A percentile compares a stretch with the other conserved stretches of the same genome.
These are phyloP conservation scores for Xylariaceae sp. DNA, from an alignment of 2,329 filamentous ascomycete species.

Conservation along the genomic window DNA sequence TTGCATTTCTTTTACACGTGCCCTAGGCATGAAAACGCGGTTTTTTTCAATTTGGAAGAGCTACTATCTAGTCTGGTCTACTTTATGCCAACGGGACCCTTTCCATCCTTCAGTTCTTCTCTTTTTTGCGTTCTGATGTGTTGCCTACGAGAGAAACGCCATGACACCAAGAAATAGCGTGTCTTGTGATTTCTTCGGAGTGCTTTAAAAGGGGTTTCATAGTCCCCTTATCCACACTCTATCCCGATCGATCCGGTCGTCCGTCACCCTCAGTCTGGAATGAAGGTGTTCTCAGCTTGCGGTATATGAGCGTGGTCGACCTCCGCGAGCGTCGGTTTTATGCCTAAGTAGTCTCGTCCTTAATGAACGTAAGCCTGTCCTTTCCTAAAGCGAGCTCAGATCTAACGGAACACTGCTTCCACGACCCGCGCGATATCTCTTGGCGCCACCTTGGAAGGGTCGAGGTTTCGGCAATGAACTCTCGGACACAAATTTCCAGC, in stretches of 20 bases:
- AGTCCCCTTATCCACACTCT: no score
- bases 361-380: slow-evolving; percentile 7
- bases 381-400: slow-evolving; percentile 51
- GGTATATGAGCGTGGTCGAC: not conserved
- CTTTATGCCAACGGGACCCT: not conserved
- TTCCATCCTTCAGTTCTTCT: no score
- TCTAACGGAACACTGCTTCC: slow-evolving; percentile 93
- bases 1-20: not conserved
- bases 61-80: slow-evolving; percentile 12
- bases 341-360: slow-evolving; percentile 8
- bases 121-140: not conserved
- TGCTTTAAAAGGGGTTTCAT: no score
- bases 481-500: slow-evolving; percentile 86
- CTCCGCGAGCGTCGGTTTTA: not conserved
- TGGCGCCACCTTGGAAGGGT: slow-evolving; percentile 65
- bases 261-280: not conserved
- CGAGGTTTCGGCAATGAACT: slow-evolving; percentile 77
- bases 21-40: not conserved
- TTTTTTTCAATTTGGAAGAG: not conserved
- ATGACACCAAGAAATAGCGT: no score
- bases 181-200: no score
- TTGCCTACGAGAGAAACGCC: no score
- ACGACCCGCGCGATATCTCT: slow-evolving; percentile 81
- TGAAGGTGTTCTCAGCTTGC: not conserved
- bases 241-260: not conserved